Evolutionary conservation across 129 eudicot species (phyloP).

Genomic region (Gnaphalium uliginosum): DNA sequence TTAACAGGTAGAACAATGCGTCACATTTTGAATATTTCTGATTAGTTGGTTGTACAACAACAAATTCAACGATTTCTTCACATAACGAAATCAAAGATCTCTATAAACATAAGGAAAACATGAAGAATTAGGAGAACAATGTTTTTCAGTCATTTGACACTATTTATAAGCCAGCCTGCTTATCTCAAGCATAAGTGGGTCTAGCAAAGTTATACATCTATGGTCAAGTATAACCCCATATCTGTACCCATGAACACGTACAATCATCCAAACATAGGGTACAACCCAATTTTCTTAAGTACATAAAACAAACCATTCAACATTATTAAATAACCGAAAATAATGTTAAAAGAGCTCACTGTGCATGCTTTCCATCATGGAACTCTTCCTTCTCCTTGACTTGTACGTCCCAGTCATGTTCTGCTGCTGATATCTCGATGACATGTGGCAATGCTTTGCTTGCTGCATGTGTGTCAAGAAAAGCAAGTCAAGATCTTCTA

Average conservation of each 20-base stretch:
- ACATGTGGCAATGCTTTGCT: constrained; percentile 64
- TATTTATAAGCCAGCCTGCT: not conserved
- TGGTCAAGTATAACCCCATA: constrained; percentile 3
- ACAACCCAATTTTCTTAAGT: constrained; percentile 9
- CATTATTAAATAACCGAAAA: not conserved
- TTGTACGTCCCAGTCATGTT: constrained; percentile 79
- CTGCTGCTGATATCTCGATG: constrained; percentile 58
- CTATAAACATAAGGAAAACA: not conserved
- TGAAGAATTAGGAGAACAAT: not conserved
- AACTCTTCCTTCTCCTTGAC: constrained; percentile 60
- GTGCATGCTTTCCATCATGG: constrained; percentile 66
- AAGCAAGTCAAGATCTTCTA: constrained; percentile 83
- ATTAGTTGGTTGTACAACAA: no score
- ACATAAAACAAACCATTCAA: not conserved
- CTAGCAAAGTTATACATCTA: not conserved
- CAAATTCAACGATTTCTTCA: no score
- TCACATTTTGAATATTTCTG: no score
- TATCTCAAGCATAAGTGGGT: not conserved
- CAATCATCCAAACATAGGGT: constrained; percentile 1
- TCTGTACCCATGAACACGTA: constrained; percentile 5
- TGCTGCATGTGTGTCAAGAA: constrained; percentile 86
- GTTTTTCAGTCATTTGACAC: not conserved
- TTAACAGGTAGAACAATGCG: no score
- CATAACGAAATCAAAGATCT: not conserved
- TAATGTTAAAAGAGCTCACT: constrained; percentile 13